phyloP scores from a whole-genome alignment of 192 early-diverging fungal species.

The Gaertneriomyces sp. region DNA sequence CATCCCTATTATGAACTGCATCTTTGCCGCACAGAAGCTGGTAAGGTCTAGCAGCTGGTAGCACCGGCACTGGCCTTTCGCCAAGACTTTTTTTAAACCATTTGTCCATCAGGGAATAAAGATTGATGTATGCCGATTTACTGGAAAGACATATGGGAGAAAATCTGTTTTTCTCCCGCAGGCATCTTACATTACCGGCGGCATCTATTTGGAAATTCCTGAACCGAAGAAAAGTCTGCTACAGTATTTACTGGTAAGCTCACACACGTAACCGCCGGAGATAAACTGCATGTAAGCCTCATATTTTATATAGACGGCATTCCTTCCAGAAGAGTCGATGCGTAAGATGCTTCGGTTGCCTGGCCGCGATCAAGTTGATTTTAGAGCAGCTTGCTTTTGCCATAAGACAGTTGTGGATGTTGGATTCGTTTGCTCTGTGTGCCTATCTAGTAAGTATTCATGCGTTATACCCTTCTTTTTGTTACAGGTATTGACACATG shows the following conservation, averaged over 20 bases:
- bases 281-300: not conserved
- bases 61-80: not conserved
- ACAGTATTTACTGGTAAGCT: conserved; percentile 79
- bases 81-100: not conserved
- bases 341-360: conserved; percentile 71
- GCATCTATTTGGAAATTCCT: conserved; percentile 73
- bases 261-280: not conserved
- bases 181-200: conserved; percentile 83
- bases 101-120: conserved; percentile 61
- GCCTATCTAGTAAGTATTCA: conserved; percentile 74
- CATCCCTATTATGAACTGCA: conserved; percentile 96
- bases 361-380: conserved; percentile 79
- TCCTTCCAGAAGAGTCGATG: conserved; percentile 75
- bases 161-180: conserved; percentile 91
- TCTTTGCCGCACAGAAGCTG: conserved; percentile 92
- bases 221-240: conserved; percentile 64
- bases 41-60: conserved; percentile 38
- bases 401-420: conserved; percentile 90
- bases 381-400: conserved; percentile 94
- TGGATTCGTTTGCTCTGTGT: conserved; percentile 98
- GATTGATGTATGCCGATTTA: conserved; percentile 87
- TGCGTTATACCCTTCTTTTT: too few relatives aligned
- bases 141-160: conserved; percentile 39
- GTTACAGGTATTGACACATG: too few relatives aligned
- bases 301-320: conserved; percentile 52